phyloP scores from a whole-genome alignment of 352 stramenopile species.

The Globisporangium spiculum region DNA sequence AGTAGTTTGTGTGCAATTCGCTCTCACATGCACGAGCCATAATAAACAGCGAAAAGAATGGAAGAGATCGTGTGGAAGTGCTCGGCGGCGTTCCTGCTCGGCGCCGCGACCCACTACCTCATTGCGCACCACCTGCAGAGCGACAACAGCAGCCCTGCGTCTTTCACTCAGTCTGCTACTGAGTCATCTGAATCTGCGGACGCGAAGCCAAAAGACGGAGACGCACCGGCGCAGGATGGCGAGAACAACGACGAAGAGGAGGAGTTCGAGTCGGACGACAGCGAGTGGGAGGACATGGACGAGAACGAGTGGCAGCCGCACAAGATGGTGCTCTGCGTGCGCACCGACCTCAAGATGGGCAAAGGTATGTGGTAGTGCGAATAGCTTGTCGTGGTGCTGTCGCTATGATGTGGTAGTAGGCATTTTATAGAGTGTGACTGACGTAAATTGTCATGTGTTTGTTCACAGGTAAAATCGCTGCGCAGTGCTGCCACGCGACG shows the following conservation, averaged over 20 bases:
- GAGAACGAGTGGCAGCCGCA: conserved; percentile 57
- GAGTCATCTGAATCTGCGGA: not conserved
- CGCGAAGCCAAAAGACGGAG: not conserved
- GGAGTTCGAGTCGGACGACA: conserved; percentile 43
- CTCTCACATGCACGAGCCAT: not conserved
- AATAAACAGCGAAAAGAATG: conserved; percentile 16
- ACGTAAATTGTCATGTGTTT: not conserved
- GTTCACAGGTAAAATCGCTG: conserved; percentile 72
- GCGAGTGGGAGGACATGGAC: conserved; percentile 65
- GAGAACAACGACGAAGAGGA: conserved; percentile 14
- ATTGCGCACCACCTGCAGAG: conserved; percentile 35
- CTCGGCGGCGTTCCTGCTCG: conserved; percentile 68
- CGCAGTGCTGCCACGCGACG: conserved; percentile 89
- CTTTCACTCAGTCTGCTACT: not conserved
- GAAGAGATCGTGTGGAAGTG: conserved; percentile 81
- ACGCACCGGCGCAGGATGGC: conserved; percentile 4
- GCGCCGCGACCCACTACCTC: conserved; percentile 64
- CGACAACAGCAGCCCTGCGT: conserved; percentile 10
- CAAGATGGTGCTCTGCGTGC: conserved; percentile 95
- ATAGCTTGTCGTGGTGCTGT: conserved; percentile 36
- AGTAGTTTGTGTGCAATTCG: no score
- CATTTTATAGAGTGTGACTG: not conserved
- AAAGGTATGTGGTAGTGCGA: conserved; percentile 82
- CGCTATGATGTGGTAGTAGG: not conserved
- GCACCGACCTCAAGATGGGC: conserved; percentile 94